These are phyloP conservation scores for Tremella yokohamensis DNA, from an alignment of 768 basidiomycete genomes.

Conservation along the genomic window DNA sequence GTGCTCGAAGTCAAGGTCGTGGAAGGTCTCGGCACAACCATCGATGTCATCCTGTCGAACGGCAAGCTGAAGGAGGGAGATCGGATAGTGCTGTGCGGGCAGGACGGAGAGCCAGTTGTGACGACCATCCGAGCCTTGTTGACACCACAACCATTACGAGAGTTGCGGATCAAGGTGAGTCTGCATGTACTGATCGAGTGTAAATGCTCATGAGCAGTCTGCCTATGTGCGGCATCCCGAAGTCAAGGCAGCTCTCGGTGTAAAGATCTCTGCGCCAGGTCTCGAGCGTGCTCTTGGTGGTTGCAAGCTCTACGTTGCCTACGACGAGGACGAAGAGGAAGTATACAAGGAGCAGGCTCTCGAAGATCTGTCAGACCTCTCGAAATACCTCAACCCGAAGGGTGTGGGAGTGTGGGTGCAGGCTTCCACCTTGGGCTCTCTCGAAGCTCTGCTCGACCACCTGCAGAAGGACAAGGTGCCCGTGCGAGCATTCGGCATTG, in stretches of 20 bases:
- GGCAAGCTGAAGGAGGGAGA: conserved; percentile 89
- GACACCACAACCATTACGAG: conserved; percentile 92
- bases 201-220: conserved; percentile 58
- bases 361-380: conserved; percentile 84
- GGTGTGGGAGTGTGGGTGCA: conserved; percentile 98
- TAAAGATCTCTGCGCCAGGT: conserved; percentile 91
- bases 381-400: conserved; percentile 87
- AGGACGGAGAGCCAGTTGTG: conserved; percentile 89
- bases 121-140: conserved; percentile 89
- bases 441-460: conserved; percentile 95
- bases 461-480: conserved; percentile 92
- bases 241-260: conserved; percentile 92
- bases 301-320: conserved; percentile 83
- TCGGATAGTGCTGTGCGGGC: conserved; percentile 89
- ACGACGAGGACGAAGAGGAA: conserved; percentile 95
- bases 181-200: neutral
- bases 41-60: conserved; percentile 93
- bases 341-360: conserved; percentile 91
- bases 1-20: conserved; percentile 98
- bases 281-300: conserved; percentile 98
- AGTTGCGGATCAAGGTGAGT: conserved; percentile 85
- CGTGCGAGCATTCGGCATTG: conserved; percentile 94
- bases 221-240: conserved; percentile 95
- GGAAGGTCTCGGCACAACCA: conserved; percentile 95
- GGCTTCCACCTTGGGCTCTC: conserved; percentile 91